These are phyloP conservation scores for Saccharomycopsis capsularis DNA, from an alignment of 805 yeast species.

Conservation along the genomic window DNA sequence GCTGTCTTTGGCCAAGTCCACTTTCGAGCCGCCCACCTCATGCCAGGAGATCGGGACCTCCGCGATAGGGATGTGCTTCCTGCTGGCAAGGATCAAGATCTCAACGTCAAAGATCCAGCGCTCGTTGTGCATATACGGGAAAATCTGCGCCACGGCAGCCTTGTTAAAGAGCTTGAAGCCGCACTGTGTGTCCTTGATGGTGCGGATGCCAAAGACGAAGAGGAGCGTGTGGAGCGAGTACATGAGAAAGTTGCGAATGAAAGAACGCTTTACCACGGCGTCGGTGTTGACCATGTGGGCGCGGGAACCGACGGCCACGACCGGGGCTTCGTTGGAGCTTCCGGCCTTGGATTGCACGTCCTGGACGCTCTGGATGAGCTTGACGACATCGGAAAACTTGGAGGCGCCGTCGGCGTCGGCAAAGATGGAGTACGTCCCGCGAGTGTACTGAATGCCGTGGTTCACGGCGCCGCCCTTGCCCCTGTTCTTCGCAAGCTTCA, in stretches of 20 bases:
- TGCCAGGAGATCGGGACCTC: slow-evolving; percentile 95
- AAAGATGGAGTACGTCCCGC: slow-evolving; percentile 72
- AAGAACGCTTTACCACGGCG: slow-evolving; percentile 91
- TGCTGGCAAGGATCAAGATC: slow-evolving; percentile 69
- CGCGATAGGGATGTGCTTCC: slow-evolving; percentile 55
- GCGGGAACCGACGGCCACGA: slow-evolving; percentile 82
- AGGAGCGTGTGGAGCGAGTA: slow-evolving; percentile 83
- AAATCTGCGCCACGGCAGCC: slow-evolving; percentile 54
- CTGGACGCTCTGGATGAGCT: slow-evolving; percentile 39
- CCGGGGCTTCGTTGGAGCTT: slow-evolving; percentile 32
- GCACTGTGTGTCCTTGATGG: slow-evolving; percentile 91
- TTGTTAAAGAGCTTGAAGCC: slow-evolving; percentile 90
- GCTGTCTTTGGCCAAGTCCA: slow-evolving; percentile 85
- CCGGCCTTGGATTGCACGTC: slow-evolving; percentile 22
- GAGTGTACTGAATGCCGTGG: slow-evolving; percentile 73
- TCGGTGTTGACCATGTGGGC: slow-evolving; percentile 96
- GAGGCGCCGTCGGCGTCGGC: slow-evolving; percentile 99
- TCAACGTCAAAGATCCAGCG: slow-evolving; percentile 99
- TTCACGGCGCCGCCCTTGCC: slow-evolving; percentile 98
- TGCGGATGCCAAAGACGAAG: slow-evolving; percentile 79
- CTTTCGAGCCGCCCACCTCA: slow-evolving; percentile 92
- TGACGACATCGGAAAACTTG: slow-evolving; percentile 58
- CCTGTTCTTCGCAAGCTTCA: slow-evolving; percentile 65
- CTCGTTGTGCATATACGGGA: slow-evolving; percentile 92
- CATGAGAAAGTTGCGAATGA: slow-evolving; percentile 86